phyloP scores from a whole-genome alignment of 2,329 filamentous ascomycete genomes.

The Albophoma yamanashiensis region DNA sequence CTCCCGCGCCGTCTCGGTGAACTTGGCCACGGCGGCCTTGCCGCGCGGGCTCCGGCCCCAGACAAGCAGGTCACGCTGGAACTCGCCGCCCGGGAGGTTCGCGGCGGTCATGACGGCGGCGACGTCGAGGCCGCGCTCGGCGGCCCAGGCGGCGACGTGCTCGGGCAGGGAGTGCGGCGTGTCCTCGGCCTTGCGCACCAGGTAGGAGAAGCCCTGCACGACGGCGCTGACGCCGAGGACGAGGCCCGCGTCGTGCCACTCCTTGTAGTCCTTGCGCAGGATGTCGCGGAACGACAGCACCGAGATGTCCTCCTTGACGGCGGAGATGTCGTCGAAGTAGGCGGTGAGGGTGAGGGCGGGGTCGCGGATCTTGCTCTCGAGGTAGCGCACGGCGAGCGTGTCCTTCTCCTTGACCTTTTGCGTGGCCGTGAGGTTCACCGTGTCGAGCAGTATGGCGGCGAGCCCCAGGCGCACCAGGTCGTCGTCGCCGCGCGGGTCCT shows the following conservation, averaged over 20 bases:
- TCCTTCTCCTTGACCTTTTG: slow-evolving; percentile 58
- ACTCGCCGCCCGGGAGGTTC: slow-evolving; percentile 35
- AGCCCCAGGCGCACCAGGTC: slow-evolving; percentile 58
- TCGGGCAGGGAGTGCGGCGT: slow-evolving; percentile 33
- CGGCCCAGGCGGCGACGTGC: slow-evolving; percentile 39
- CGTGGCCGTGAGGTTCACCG: slow-evolving; percentile 49
- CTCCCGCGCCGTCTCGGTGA: slow-evolving; percentile 32
- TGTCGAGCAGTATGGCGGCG: slow-evolving; percentile 65
- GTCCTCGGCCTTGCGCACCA: slow-evolving; percentile 41
- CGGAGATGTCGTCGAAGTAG: slow-evolving; percentile 50
- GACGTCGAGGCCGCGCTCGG: slow-evolving; percentile 50
- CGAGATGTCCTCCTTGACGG: slow-evolving; percentile 59
- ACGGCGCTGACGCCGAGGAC: slow-evolving; percentile 58
- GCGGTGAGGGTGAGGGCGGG: slow-evolving; percentile 36
- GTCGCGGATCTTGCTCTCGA: slow-evolving; percentile 38
- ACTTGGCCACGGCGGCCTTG: slow-evolving; percentile 39
- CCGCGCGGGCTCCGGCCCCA: slow-evolving; percentile 47
- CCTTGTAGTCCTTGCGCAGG: slow-evolving; percentile 75
- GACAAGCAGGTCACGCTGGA: slow-evolving; percentile 57
- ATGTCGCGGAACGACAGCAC: slow-evolving; percentile 53
- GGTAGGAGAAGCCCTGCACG: slow-evolving; percentile 50
- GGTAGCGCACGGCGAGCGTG: slow-evolving; percentile 41
- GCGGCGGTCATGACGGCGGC: slow-evolving; percentile 61
- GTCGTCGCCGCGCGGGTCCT: slow-evolving; percentile 30
- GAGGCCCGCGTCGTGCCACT: slow-evolving; percentile 51